phyloP scores from a whole-genome alignment of 2,329 filamentous ascomycete species.

The Colletotrichum orchidophilum region DNA sequence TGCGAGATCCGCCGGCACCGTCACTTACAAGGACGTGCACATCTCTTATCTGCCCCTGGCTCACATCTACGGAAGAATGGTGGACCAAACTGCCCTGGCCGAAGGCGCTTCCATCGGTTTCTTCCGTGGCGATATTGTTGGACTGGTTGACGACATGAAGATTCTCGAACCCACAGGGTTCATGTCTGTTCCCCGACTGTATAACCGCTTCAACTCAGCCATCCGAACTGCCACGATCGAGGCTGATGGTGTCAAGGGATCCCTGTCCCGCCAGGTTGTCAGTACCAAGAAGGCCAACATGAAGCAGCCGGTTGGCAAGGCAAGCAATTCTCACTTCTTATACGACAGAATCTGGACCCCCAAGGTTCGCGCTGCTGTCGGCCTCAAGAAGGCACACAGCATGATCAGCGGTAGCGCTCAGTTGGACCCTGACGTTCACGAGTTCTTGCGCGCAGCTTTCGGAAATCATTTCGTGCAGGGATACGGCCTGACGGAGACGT shows the following conservation, averaged over 20 bases:
- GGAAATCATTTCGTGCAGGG: constrained; percentile 84
- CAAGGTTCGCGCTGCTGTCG: constrained; percentile 85
- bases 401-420: constrained; percentile 93
- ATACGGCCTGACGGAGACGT: constrained; percentile 94
- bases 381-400: constrained; percentile 75
- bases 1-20: constrained; percentile 64
- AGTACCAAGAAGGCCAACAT: constrained; percentile 82
- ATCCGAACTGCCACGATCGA: constrained; percentile 84
- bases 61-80: constrained; percentile 90
- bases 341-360: constrained; percentile 91
- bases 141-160: constrained; percentile 92
- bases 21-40: constrained; percentile 66
- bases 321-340: constrained; percentile 80
- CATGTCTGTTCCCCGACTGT: constrained; percentile 89
- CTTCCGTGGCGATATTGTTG: constrained; percentile 90
- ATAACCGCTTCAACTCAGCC: constrained; percentile 87
- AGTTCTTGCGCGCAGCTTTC: constrained; percentile 87
- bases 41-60: constrained; percentile 93
- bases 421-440: constrained; percentile 86
- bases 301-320: constrained; percentile 74
- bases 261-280: constrained; percentile 82
- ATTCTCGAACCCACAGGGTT: constrained; percentile 83
- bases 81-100: constrained; percentile 79
- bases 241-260: constrained; percentile 80
- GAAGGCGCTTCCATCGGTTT: constrained; percentile 83